These are phyloP conservation scores for Modicella reniformis DNA, from an alignment of 371 early-diverging fungal species.

Conservation along the genomic window DNA sequence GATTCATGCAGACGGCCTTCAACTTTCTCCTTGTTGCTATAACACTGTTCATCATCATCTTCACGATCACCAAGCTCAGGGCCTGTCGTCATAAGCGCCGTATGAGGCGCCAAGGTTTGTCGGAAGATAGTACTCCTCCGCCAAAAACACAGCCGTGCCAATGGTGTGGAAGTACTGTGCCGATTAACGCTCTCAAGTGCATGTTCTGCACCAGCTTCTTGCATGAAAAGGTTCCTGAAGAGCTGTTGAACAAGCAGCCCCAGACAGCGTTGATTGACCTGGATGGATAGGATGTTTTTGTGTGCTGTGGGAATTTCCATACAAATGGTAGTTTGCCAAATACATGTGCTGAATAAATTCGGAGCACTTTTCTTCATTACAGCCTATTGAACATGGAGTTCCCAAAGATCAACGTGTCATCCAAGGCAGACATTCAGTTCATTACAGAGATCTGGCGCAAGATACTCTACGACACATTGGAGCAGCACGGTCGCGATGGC, in stretches of 20 bases:
- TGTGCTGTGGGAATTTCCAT: too few relatives aligned
- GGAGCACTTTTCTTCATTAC: too few relatives aligned
- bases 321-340: too few relatives aligned
- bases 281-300: conserved; percentile 42
- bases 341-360: too few relatives aligned
- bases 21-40: conserved; percentile 50
- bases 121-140: conserved; percentile 37
- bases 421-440: conserved; percentile 49
- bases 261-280: conserved; percentile 46
- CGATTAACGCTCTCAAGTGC: conserved; percentile 54
- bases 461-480: conserved; percentile 20
- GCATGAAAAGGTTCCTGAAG: conserved; percentile 56
- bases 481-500: conserved; percentile 11
- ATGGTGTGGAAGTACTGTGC: conserved; percentile 54
- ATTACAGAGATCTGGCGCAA: conserved; percentile 37
- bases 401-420: conserved; percentile 53
- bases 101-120: not conserved
- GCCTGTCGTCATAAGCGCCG: conserved; percentile 18
- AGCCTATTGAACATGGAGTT: conserved; percentile 38
- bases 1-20: conserved; percentile 45
- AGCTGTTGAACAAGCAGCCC: conserved; percentile 35
- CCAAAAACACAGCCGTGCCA: conserved; percentile 51
- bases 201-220: conserved; percentile 55
- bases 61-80: conserved; percentile 13
- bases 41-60: conserved; percentile 49